Evolutionary conservation across 2,329 filamentous ascomycete species (phyloP).

Genomic region (Venturia oleaginea): DNA sequence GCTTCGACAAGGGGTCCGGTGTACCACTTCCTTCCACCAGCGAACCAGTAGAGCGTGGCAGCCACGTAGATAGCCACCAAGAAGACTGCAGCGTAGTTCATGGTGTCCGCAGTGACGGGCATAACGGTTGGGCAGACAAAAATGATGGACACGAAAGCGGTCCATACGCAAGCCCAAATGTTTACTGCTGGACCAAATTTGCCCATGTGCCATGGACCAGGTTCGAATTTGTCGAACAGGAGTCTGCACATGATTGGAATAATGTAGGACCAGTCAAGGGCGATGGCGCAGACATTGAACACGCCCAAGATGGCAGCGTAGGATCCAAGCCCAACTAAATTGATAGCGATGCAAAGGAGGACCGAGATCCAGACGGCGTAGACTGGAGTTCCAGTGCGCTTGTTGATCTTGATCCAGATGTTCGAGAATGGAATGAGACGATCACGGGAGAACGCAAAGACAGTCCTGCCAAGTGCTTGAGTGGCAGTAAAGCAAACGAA

Average conservation of each 20-base stretch:
- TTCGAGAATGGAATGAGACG: constrained; percentile 38
- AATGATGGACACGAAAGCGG: constrained; percentile 13
- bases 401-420: constrained; percentile 43
- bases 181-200: constrained; percentile 14
- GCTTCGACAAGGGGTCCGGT: constrained; percentile 18
- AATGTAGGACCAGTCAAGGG: constrained; percentile 47
- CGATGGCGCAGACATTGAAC: constrained; percentile 48
- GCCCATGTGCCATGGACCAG: constrained; percentile 17
- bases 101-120: constrained; percentile 16
- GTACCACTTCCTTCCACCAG: constrained; percentile 16
- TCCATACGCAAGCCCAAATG: constrained; percentile 16
- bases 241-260: constrained; percentile 57
- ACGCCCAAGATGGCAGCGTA: constrained; percentile 45
- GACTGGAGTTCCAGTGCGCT: constrained; percentile 42
- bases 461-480: constrained; percentile 43
- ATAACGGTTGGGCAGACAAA: constrained; percentile 17
- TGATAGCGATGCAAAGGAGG: constrained; percentile 47
- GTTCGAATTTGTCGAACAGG: constrained; percentile 48
- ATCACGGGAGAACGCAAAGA: constrained; percentile 49
- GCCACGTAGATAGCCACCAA: constrained; percentile 15
- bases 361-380: constrained; percentile 48
- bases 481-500: constrained; percentile 51
- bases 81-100: constrained; percentile 18
- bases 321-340: constrained; percentile 49
- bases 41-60: constrained; percentile 16